Evolutionary conservation across 345 rosid genomes (phyloP).

Genomic region (Rhizophora apiculata): DNA sequence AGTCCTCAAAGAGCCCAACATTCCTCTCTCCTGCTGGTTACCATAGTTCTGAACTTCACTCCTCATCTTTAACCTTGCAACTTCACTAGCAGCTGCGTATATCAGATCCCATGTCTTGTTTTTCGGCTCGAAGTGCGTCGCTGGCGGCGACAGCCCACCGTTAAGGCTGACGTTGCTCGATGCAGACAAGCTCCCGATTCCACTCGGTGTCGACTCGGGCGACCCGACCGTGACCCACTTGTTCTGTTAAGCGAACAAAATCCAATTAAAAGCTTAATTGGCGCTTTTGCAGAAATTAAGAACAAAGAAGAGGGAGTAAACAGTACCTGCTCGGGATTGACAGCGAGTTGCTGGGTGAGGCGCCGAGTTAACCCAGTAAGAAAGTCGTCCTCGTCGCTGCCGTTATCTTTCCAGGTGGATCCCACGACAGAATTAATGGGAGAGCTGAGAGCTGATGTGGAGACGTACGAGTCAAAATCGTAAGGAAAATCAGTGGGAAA

Average conservation of each 20-base stretch:
- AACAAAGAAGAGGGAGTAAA: not conserved
- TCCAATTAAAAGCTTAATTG: not conserved
- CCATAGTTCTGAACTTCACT: not conserved
- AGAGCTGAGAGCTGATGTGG: conserved; percentile 10
- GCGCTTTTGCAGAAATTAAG: too few relatives aligned
- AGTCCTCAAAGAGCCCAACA: conserved; percentile 1
- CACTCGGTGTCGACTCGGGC: conserved; percentile 27
- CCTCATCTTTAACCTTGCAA: conserved; percentile 24
- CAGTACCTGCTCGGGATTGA: conserved; percentile 14
- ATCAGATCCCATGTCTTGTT: conserved; percentile 25
- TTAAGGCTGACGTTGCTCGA: conserved; percentile 28
- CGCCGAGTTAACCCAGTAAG: conserved; percentile 20
- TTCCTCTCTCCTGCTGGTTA: not conserved
- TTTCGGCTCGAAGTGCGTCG: conserved; percentile 18
- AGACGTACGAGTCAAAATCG: conserved; percentile 22
- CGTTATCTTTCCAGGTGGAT: conserved; percentile 7
- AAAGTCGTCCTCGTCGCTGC: conserved; percentile 19
- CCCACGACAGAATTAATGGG: conserved; percentile 10
- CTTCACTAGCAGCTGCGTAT: conserved; percentile 22
- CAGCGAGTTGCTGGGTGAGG: conserved; percentile 23
- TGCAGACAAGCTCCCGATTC: conserved; percentile 18
- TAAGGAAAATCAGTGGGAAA: conserved; percentile 33
- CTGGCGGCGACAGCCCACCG: conserved; percentile 23
- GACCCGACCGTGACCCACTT: conserved; percentile 20
- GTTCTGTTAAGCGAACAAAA: not conserved